Conservation (phyloP, 352 stramenopile species). For the Phytophthora crassamura region DNA sequence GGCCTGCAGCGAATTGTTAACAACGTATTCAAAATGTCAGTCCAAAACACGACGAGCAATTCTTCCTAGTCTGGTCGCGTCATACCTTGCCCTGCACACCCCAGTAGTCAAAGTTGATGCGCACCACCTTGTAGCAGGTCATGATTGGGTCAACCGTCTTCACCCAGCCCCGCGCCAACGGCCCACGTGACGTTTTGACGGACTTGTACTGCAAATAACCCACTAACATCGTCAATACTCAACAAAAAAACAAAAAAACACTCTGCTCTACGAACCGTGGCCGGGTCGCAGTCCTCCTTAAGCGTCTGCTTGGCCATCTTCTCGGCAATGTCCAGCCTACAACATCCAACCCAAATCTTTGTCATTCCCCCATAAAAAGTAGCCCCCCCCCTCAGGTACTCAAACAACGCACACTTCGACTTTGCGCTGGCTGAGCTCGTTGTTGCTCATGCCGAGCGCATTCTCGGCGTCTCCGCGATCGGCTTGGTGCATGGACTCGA, state of each 20-base stretch:
- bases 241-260: slow-evolving; percentile 1
- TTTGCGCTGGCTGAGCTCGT: slow-evolving; percentile 77
- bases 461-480: slow-evolving; percentile 73
- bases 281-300: slow-evolving; percentile 72
- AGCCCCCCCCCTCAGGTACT: background rate
- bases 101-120: slow-evolving; percentile 91
- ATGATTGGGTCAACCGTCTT: slow-evolving; percentile 79
- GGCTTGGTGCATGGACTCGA: slow-evolving; percentile 79
- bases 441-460: slow-evolving; percentile 65
- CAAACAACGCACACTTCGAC: slow-evolving; percentile 69
- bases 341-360: slow-evolving; percentile 6
- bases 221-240: background rate
- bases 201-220: slow-evolving; percentile 62
- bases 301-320: slow-evolving; percentile 79
- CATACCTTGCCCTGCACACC: slow-evolving; percentile 77
- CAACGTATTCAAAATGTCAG: background rate
- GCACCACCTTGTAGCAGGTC: slow-evolving; percentile 90
- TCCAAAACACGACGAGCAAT: background rate
- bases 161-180: slow-evolving; percentile 69
- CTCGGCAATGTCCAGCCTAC: slow-evolving; percentile 78
- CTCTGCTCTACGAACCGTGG: slow-evolving; percentile 44
- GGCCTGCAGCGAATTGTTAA: slow-evolving; percentile 35
- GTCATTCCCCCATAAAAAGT: background rate
- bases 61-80: background rate
- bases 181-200: slow-evolving; percentile 73